These are phyloP conservation scores for Phellopilus nigrolimitatus DNA, from an alignment of 1,284 basidiomycete species.

Conservation along the genomic window DNA sequence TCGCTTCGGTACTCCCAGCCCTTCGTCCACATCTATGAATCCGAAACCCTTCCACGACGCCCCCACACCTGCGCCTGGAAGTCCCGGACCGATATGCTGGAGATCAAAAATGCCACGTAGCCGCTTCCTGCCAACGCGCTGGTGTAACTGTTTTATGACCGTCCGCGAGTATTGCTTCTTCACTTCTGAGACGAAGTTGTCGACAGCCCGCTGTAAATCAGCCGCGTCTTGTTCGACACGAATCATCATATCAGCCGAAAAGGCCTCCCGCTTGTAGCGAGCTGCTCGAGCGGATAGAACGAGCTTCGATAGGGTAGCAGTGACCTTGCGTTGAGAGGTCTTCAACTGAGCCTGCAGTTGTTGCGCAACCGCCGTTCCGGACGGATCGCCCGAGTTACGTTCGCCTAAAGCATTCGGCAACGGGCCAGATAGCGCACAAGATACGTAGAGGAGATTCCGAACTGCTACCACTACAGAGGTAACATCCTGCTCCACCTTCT, in stretches of 20 bases:
- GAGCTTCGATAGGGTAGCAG: slow-evolving; percentile 70
- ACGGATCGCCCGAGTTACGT: slow-evolving; percentile 34
- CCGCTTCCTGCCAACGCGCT: slow-evolving; percentile 44
- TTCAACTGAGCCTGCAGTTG: slow-evolving; percentile 38
- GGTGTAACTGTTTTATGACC: slow-evolving; percentile 28
- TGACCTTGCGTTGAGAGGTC: slow-evolving; percentile 68
- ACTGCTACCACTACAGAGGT: slow-evolving; percentile 63
- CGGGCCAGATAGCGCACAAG: slow-evolving; percentile 58
- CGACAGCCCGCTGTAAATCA: slow-evolving; percentile 71
- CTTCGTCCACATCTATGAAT: slow-evolving; percentile 54
- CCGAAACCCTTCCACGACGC: slow-evolving; percentile 78
- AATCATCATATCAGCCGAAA: slow-evolving; percentile 56
- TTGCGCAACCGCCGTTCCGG: slow-evolving; percentile 41
- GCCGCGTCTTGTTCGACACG: slow-evolving; percentile 73
- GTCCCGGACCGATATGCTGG: slow-evolving; percentile 61
- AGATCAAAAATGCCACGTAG: slow-evolving; percentile 61
- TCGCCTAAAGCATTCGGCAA: slow-evolving; percentile 55
- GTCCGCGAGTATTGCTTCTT: slow-evolving; percentile 49
- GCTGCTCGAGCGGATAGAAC: slow-evolving; percentile 68
- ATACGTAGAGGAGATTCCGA: slow-evolving; percentile 68
- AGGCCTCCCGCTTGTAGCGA: slow-evolving; percentile 17
- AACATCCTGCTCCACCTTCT: slow-evolving; percentile 58
- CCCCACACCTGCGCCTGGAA: slow-evolving; percentile 65
- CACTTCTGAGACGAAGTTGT: slow-evolving; percentile 68
- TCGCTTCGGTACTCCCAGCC: slow-evolving; percentile 43